Evolutionary conservation across 805 yeast species (phyloP).

Genomic region (Hanseniaspora guilliermondii): DNA sequence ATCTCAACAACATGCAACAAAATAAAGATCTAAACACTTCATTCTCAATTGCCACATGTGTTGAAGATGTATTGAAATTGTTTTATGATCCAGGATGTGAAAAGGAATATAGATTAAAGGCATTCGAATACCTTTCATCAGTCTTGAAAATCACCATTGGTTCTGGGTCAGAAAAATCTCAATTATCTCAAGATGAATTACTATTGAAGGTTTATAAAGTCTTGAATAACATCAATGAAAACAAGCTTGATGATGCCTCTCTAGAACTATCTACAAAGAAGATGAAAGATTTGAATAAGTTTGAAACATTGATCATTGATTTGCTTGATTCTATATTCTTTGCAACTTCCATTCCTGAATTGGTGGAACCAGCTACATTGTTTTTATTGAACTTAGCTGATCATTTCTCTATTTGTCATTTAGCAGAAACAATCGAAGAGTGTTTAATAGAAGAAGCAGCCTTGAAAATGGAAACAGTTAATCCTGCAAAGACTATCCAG

Average conservation of each 20-base stretch:
- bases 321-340: conserved; percentile 61
- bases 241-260: conserved; percentile 26
- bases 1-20: neutral
- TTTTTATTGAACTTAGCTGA: conserved; percentile 57
- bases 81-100: conserved; percentile 50
- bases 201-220: conserved; percentile 40
- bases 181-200: conserved; percentile 26
- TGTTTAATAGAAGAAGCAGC: conserved; percentile 54
- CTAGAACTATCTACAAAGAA: conserved; percentile 21
- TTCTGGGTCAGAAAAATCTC: neutral
- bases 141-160: conserved; percentile 53
- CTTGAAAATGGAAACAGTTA: conserved; percentile 66
- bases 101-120: conserved; percentile 58
- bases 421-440: conserved; percentile 60
- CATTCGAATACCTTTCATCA: conserved; percentile 58
- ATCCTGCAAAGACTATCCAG: conserved; percentile 58
- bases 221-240: conserved; percentile 24
- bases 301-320: conserved; percentile 52
- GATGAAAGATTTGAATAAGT: conserved; percentile 35
- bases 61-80: conserved; percentile 62
- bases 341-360: conserved; percentile 62
- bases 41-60: conserved; percentile 71
- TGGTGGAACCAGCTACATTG: conserved; percentile 51
- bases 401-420: conserved; percentile 67
- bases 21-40: conserved; percentile 36